Evolutionary conservation across 192 early-diverging fungal species (phyloP), one percentile per base, ranked within the genome.

Genomic region (Phycomyces blakesleeanus): DNA sequence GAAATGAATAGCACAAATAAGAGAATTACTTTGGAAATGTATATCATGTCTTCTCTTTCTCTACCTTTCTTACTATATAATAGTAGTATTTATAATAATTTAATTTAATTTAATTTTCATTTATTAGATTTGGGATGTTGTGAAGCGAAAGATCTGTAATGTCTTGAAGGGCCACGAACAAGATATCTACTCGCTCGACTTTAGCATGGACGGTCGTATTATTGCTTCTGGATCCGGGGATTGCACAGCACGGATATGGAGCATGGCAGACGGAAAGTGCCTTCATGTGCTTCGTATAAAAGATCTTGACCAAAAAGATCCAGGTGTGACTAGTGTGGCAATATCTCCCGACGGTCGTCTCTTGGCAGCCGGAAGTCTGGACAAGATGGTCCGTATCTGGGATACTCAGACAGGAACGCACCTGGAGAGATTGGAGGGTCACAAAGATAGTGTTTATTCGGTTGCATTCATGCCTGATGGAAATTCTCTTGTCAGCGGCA

Each of bases 121-220:
- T 49, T 7, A 49, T 40, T 68, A 85, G 76, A 82, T 91, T 51
- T 90, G 88, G 88, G 88, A 90, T 61, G 84, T 91, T 41, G 59
- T 68, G 55, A 83, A 76, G 62, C 81, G 79, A 63, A 71, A 77
- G n/a, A 90, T 92, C 44, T 79, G 79, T 40, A 80, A 82, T 72
- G 81, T 81, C 16, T 84, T 96, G 51, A 71, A 76, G 25, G 97
- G 97, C n/a, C 97, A 99, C 69, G 92, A 93, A 52, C 92, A 94
- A 76, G 97, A 99, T 69, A 98, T 99, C 68, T 99, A 99, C 74
- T 91, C 88, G 27, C 78, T 99, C 71, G 97, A 98, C 63, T 99
- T 95, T 81, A 88, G 88, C 59, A 78, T 86, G 24, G 95, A 97
- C 71, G 95, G 95, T 34, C 72, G 83, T 59, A 86, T 85, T 16